Base-by-base conservation (phyloP, 768 basidiomycete genomes). In the Filobasidium wieringae region DNA sequence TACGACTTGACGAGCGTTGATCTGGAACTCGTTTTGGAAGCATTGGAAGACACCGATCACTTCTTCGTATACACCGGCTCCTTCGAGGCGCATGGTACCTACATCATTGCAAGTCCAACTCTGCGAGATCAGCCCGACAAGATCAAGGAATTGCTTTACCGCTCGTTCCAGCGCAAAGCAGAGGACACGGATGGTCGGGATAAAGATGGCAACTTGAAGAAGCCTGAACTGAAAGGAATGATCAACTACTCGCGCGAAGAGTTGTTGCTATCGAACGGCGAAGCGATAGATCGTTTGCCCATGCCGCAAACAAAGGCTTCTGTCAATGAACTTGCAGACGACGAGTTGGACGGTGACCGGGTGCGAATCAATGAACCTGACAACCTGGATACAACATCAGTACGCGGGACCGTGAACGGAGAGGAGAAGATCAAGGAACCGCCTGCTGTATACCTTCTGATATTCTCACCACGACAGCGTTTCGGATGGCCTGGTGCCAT, bases 401-500 rank as follows among this genome's bases (percentile, higher is more conserved):
- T 63, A 27, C 43, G 29, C 22, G 22, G 11, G 14, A 26, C 43
- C 7, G 14, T 27, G 7, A 22, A 47, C 43, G 24, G 22, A 12
- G 22, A 19, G 17, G 15, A 3, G 14, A 27, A 47, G 43, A 24
- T 30, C 2, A n/a, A 17, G 31, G 67, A 72, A 6, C 68, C 70
- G 26, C 66, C 63, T 22, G 66, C 68, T 31, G 68, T 82, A 53
- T 97, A 97, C 70, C 76, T 99, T 31, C 79, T 99, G 50, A 73
- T 95, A 34, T 75, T 97, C 50, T 88, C 93, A 22, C 91, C 95
- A 24, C 80, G 84, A 24, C 82, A 79, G 11, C 82, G 83, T 52
- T 99, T 95, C 76, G 77, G 90, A 30, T 99, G 93, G 93, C 86
- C 85, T 55, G 93, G 93, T 7, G 78, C 84, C 32, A 86, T 95